A percentile compares a stretch with the other conserved stretches of the same genome.
Conservation (phyloP, 2,329 filamentous ascomycete species). For the Thielaviopsis populi region DNA sequence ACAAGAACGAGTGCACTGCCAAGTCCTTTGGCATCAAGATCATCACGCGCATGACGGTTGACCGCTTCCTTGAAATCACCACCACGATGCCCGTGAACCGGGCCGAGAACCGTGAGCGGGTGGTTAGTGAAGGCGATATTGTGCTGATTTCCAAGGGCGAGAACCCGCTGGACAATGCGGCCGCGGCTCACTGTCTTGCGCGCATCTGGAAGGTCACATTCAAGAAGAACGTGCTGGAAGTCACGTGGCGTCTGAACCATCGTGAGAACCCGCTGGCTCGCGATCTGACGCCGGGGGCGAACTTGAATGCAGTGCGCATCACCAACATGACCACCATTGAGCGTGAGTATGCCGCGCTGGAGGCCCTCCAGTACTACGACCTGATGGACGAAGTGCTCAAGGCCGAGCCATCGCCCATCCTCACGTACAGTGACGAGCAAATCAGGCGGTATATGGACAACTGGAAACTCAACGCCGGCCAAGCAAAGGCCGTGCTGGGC, state of each 20-base stretch:
- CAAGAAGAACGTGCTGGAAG: slow-evolving; percentile 68
- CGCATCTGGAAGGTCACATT: slow-evolving; percentile 65
- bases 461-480: slow-evolving; percentile 74
- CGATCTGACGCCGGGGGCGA: slow-evolving; percentile 51
- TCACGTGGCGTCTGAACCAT: slow-evolving; percentile 71
- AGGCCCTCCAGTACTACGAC: slow-evolving; percentile 89
- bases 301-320: slow-evolving; percentile 64
- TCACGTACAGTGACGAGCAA: slow-evolving; percentile 63
- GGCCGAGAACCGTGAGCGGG: slow-evolving; percentile 36
- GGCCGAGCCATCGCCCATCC: slow-evolving; percentile 77
- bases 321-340: slow-evolving; percentile 90
- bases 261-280: slow-evolving; percentile 45
- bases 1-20: slow-evolving; percentile 70
- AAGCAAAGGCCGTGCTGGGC: slow-evolving; percentile 81
- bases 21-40: slow-evolving; percentile 80
- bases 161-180: slow-evolving; percentile 50
- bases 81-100: slow-evolving; percentile 53
- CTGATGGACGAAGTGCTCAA: slow-evolving; percentile 81
- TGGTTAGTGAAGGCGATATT: slow-evolving; percentile 72
- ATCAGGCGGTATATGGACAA: slow-evolving; percentile 54
- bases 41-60: slow-evolving; percentile 73
- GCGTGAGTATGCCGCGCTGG: slow-evolving; percentile 82
- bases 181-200: slow-evolving; percentile 68
- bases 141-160: slow-evolving; percentile 64
- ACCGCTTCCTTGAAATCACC: slow-evolving; percentile 83